Evolutionary conservation across 2,329 filamentous ascomycete species (phyloP), one percentile per base, ranked within the genome.

Genomic region (Hypomyces perniciosus): DNA sequence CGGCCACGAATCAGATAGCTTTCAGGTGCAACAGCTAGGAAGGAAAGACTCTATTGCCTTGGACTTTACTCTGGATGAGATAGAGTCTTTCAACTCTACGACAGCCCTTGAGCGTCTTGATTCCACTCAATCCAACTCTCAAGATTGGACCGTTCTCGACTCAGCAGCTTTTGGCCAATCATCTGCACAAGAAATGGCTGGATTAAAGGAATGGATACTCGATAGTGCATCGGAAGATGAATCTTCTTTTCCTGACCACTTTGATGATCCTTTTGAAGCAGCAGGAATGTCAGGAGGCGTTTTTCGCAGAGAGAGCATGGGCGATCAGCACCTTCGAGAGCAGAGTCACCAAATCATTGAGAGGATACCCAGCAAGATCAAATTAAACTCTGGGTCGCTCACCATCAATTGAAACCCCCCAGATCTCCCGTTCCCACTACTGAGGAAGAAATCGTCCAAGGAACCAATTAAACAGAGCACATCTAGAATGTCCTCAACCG

Each of bases 301-400:
- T 31, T 52, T 61, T n/a, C 62, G 62, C 12, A 59, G 65, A 33
- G 62, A 66, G 4, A 69, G 69, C 50, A 69, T 68, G 47, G 71
- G 77, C 1, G 82, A 86, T 56, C 84, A 89, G 56, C 80, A 88
- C 50, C 75, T 95, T 10, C 87, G 90, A 57, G 81, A 84, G 55
- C 89, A 91, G 63, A 91, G 95, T 44, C 86, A 81, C 62, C 81
- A 86, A 46, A 87, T 95, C 51, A 77, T 95, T 37, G 82, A 83
- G 52, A 85, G 79, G 20, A 88, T 95, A 55, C 89, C 90, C 2
- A 85, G 85, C 31, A 84, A 84, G 54, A 95, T 97, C 60, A 84
- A 83, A 46, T 76, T 96, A 38, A 82, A 81, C 1, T 75, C 78
- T 2, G 77, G 78, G 45, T 71, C 76, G 2, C 61, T 72, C 13